Conservation (phyloP, 2,329 filamentous ascomycete species). For the Chaetothyriales sp. region DNA sequence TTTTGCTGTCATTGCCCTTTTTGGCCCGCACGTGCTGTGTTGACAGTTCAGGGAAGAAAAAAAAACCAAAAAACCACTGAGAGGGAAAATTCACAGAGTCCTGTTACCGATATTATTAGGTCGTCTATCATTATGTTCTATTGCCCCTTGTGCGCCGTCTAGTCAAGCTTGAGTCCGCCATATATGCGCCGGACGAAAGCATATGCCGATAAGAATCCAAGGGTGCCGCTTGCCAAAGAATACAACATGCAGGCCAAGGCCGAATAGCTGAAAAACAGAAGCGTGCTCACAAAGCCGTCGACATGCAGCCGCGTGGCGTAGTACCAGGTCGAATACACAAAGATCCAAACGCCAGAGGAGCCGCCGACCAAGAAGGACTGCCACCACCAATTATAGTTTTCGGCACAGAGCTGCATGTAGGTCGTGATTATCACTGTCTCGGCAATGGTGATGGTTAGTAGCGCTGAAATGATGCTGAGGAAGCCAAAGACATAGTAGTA, state of each 20-base stretch:
- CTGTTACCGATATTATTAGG: not conserved
- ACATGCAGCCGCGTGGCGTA: slow-evolving; percentile 69
- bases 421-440: slow-evolving; percentile 73
- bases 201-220: slow-evolving; percentile 73
- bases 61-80: too few relatives aligned
- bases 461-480: slow-evolving; percentile 55
- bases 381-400: slow-evolving; percentile 92
- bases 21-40: too few relatives aligned
- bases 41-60: too few relatives aligned
- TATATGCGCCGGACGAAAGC: slow-evolving; percentile 69
- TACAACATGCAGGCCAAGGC: slow-evolving; percentile 70
- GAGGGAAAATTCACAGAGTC: too few relatives aligned
- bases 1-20: too few relatives aligned
- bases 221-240: slow-evolving; percentile 63
- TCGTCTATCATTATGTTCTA: not conserved
- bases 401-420: slow-evolving; percentile 66
- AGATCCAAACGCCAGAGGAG: slow-evolving; percentile 65
- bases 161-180: slow-evolving; percentile 17
- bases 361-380: slow-evolving; percentile 69
- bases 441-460: slow-evolving; percentile 60
- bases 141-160: not conserved
- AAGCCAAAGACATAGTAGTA: slow-evolving; percentile 91
- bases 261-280: slow-evolving; percentile 77
- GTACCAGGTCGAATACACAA: slow-evolving; percentile 71
- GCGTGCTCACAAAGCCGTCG: slow-evolving; percentile 58